Evolutionary conservation across 148 eudicot species (phyloP), one percentile per base, ranked within the genome.

Genomic region (Suaeda aralocaspica): DNA sequence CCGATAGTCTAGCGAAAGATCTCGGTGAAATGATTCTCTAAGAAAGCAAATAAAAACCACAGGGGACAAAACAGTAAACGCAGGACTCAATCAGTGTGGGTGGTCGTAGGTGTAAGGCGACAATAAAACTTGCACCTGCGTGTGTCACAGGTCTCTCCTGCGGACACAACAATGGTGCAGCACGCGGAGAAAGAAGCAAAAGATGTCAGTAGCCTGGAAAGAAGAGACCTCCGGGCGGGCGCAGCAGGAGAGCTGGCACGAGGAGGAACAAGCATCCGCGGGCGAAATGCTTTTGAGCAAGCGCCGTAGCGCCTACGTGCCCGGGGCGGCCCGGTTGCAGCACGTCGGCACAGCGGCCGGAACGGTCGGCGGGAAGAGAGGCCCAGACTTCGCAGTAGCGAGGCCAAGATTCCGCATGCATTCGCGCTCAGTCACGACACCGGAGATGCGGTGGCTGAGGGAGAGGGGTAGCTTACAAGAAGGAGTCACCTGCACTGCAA

Each of bases 211-310:
- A 68, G 12, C 4, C 57, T 88, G 88, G 67, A 95, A 95, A n/a
- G n/a, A n/a, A n/a, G n/a, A n/a, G n/a, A n/a, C n/a, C n/a, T n/a
- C n/a, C n/a, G n/a, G n/a, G n/a, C n/a, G n/a, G n/a, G n/a, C n/a
- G n/a, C n/a, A n/a, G n/a, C n/a, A n/a, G n/a, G n/a, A n/a, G n/a
- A n/a, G n/a, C n/a, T n/a, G n/a, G n/a, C n/a, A 42, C 94, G 89
- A 66, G 97, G 97, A 81, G 91, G 99, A 66, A 87, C 89, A 68
- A 95, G 91, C 93, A 87, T 89, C 78, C 99, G 84, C 16, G 87
- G 82, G 89, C 91, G 74, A 91, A 88, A 84, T 85, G 88, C 85
- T 88, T 95, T 84, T 82, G 84, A 0, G 96, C 96, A 76, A 89
- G 86, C 86, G 89, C 96, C 81, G 82, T 94, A 5, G 81, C 87